Evolutionary conservation across 202 grass and related monocot genomes (phyloP), one percentile per base, ranked within the genome.

Genomic region (Schoenoplectus triqueter): DNA sequence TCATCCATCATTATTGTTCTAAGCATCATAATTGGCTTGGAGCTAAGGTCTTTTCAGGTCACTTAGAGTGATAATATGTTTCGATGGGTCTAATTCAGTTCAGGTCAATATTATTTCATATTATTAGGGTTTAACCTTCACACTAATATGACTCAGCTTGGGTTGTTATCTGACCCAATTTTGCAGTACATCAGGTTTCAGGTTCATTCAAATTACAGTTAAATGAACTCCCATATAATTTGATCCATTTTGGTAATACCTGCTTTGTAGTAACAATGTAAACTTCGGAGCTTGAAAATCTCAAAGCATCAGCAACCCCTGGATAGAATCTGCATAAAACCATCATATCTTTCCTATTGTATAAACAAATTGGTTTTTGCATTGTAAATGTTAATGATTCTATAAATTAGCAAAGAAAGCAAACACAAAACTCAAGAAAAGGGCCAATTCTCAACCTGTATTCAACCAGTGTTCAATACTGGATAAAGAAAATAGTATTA

Each of bases 201-300:
- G 17, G 18, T 74, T 52, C 7, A 51, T 52, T 74, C 47, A 57
- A 1, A 21, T 77, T 56, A 77, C 17, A 40, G 21, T 15, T n/a
- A 0, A 40, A 0, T 40, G 51, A 59, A 78, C 21, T 41, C 11
- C 3, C 2, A 9, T 39, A 78, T 40, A 78, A 59, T 78, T 57
- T 78, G 31, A 78, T 78, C 22, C 74, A 42, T 22, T 3, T 82
- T 82, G 19, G 14, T 57, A 80, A 46, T 56, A 94, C 95, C 91
- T 98, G 95, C 74, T 98, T 98, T 81, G 95, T 98, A 54, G 95
- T 98, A n/a, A 98, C 92, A 87, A 98, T 95, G 90, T 98, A 98
- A 20, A 93, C 56, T 80, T 90, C 89, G 55, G 91, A 98, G 81
- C 87, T 93, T 85, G 95, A 90, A 93, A 98, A 91, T 90, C 87